These are phyloP conservation scores for Melaleuca alternifolia DNA, from an alignment of 345 rosid genomes.

Conservation along the genomic window DNA sequence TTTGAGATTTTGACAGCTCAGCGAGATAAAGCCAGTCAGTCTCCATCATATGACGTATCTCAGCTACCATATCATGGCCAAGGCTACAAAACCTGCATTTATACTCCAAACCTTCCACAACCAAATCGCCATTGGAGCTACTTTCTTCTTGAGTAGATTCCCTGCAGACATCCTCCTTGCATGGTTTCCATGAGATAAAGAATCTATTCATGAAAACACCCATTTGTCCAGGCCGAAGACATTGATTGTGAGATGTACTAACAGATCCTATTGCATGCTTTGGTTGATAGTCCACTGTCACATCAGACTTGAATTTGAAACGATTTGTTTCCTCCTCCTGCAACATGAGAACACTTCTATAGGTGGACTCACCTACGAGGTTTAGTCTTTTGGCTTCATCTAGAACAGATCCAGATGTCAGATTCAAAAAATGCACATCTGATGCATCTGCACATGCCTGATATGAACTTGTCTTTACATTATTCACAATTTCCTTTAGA, in stretches of 20 bases:
- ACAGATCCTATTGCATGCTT: constrained; percentile 7
- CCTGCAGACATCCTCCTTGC: constrained; percentile 4
- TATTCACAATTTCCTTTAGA: constrained; percentile 28
- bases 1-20: constrained; percentile 34
- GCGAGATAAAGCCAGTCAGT: constrained; percentile 74
- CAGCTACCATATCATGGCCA: constrained; percentile 17
- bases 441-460: constrained; percentile 18
- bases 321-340: constrained; percentile 52
- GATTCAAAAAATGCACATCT: constrained; percentile 35
- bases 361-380: constrained; percentile 60
- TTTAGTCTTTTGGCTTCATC: constrained; percentile 55
- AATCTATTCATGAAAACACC: constrained; percentile 74
- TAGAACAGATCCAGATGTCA: constrained; percentile 38
- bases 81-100: constrained; percentile 15
- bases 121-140: not conserved
- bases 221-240: constrained; percentile 31
- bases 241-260: constrained; percentile 11
- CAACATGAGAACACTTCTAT: constrained; percentile 25
- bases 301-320: constrained; percentile 39
- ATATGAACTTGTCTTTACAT: constrained; percentile 26
- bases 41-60: constrained; percentile 62
- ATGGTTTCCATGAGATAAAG: constrained; percentile 50
- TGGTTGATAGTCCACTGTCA: constrained; percentile 7
- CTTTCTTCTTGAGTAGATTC: not conserved
- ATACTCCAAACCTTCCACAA: constrained; percentile 4